A percentile compares a stretch with the other conserved stretches of the same genome.
phyloP scores from a whole-genome alignment of 805 yeast species.

The Yarrowia sp. region DNA sequence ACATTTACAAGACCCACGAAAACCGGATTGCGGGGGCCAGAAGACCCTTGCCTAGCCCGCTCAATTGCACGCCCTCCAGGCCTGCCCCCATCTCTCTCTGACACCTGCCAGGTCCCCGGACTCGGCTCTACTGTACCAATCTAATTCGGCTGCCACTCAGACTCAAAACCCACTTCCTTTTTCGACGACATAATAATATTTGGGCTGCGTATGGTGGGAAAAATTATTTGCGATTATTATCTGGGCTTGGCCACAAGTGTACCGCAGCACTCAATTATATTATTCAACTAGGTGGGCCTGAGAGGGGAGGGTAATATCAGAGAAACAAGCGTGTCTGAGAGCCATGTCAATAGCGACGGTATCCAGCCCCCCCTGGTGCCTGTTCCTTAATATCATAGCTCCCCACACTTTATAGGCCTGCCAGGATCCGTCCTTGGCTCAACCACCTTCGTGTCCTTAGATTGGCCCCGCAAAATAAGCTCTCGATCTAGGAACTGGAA shows the following conservation, averaged over 20 bases:
- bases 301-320: too few relatives aligned
- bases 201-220: conserved; percentile 2
- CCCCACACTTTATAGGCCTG: background rate
- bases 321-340: too few relatives aligned
- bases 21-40: background rate
- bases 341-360: too few relatives aligned
- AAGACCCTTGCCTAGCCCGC: too few relatives aligned
- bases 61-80: too few relatives aligned
- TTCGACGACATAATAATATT: conserved; percentile 30
- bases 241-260: conserved; percentile 29
- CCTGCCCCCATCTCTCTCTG: background rate
- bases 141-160: conserved; percentile 35
- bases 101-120: conserved; percentile 21
- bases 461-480: conserved; percentile 36
- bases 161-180: conserved; percentile 30
- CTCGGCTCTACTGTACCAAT: conserved; percentile 33
- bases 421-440: too few relatives aligned
- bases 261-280: conserved; percentile 25
- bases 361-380: too few relatives aligned
- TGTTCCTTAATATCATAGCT: too few relatives aligned
- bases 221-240: conserved; percentile 19
- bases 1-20: background rate
- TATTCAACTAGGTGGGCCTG: conserved; percentile 34
- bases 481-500: conserved; percentile 37
- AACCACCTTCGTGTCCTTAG: conserved; percentile 3